These are phyloP conservation scores for Collybiopsis confluens DNA, from an alignment of 768 basidiomycete species.

Conservation along the genomic window DNA sequence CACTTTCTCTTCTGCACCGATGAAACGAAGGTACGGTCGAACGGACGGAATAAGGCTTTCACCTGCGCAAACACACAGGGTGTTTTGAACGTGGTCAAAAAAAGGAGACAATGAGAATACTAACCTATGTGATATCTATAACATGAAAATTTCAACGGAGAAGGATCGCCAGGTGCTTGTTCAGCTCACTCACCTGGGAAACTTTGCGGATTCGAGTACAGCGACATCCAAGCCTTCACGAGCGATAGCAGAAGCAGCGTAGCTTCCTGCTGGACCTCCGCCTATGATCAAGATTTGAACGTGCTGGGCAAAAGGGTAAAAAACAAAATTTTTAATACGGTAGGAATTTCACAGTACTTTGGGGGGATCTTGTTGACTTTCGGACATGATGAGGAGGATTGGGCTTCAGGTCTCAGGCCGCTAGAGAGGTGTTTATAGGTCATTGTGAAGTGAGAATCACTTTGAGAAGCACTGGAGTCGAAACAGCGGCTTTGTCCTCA, in stretches of 20 bases:
- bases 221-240: conserved; percentile 25
- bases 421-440: too few species aligned
- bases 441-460: too few species aligned
- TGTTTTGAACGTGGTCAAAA: too few species aligned
- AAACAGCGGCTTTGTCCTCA: too few species aligned
- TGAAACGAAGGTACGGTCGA: conserved; percentile 55
- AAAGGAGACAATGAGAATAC: not conserved
- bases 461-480: too few species aligned
- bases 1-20: conserved; percentile 52
- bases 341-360: not conserved
- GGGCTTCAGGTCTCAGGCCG: too few species aligned
- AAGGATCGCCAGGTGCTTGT: too few species aligned
- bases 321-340: not conserved
- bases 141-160: conserved; percentile 3
- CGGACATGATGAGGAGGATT: too few species aligned
- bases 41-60: conserved; percentile 60
- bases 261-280: conserved; percentile 23
- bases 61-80: conserved; percentile 38
- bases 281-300: conserved; percentile 43
- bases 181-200: conserved; percentile 17
- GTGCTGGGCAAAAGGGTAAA: conserved; percentile 23
- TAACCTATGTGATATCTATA: conserved; percentile 8
- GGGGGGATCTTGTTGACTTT: not conserved
- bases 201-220: conserved; percentile 20
- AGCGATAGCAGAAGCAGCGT: conserved; percentile 23